Conservation (phyloP, 208 protist genomes). For the Angomonas ambiguus region DNA sequence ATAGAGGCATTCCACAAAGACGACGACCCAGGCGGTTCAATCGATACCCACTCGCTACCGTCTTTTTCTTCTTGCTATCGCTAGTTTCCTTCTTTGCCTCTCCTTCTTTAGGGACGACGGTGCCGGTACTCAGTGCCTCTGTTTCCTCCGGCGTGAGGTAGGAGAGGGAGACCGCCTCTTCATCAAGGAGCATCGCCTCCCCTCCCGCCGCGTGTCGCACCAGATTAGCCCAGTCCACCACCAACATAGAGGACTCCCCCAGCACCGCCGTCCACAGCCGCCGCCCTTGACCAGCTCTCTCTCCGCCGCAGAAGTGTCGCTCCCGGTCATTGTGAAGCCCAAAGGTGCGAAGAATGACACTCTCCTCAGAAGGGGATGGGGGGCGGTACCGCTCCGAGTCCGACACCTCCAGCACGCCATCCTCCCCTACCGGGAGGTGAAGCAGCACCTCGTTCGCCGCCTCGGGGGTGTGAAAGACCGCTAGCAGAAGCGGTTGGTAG, state of each 20-base stretch:
- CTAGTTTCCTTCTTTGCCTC: not conserved
- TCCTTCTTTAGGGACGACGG: not conserved
- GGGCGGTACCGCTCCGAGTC: not conserved
- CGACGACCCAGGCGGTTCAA: not conserved
- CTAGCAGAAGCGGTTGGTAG: not conserved
- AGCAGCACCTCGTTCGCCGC: not conserved
- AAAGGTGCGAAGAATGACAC: not conserved
- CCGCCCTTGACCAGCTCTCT: not conserved
- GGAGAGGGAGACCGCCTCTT: not conserved
- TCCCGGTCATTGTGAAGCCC: not conserved
- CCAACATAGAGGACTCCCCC: not conserved
- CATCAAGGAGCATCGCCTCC: not conserved
- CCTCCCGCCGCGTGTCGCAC: not conserved
- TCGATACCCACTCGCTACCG: not conserved
- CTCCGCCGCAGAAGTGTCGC: not conserved
- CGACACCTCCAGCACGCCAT: not conserved
- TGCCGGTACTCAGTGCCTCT: too few species aligned
- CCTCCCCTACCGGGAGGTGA: not conserved
- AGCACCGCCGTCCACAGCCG: not conserved
- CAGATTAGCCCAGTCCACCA: not conserved
- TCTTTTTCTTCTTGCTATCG: not conserved
- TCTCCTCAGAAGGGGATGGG: not conserved
- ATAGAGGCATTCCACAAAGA: not conserved
- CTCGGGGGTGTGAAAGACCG: not conserved
- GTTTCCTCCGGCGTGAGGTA: not conserved